These are phyloP conservation scores for Gossypium lobatum DNA, from an alignment of 441 rosid genomes.

Conservation along the genomic window DNA sequence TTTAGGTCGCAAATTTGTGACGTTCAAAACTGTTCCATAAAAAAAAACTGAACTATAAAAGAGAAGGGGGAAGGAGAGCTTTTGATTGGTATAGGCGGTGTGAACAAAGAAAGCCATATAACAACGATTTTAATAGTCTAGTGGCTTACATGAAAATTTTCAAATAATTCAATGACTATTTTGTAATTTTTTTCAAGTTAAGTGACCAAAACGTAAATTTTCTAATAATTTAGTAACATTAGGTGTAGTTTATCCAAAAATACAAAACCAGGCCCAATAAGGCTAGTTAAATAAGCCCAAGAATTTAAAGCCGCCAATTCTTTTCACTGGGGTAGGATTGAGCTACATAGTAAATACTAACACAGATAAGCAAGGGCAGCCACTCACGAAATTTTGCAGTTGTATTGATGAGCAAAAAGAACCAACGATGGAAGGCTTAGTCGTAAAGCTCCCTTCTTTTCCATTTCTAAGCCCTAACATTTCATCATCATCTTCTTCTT, in stretches of 20 bases:
- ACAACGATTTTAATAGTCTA: no score
- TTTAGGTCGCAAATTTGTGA: no score
- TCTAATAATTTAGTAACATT: no score
- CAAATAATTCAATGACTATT: no score
- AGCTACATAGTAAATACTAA: background rate
- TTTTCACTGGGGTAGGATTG: background rate
- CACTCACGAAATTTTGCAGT: background rate
- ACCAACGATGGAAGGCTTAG: slow-evolving; percentile 44
- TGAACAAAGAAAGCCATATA: no score
- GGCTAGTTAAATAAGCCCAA: background rate
- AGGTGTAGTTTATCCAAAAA: background rate
- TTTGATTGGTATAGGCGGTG: no score
- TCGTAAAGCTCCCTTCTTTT: slow-evolving; percentile 49
- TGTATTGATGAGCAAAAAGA: background rate
- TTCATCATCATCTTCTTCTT: background rate
- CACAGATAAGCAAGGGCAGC: background rate
- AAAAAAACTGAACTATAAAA: no score
- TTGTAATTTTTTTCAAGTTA: no score
- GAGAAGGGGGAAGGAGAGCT: no score
- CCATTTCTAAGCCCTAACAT: slow-evolving; percentile 28
- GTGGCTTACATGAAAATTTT: no score
- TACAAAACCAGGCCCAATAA: background rate
- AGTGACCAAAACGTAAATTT: no score
- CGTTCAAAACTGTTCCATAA: no score
- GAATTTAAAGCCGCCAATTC: background rate